Evolutionary conservation across 1,284 basidiomycete genomes (phyloP), one percentile per base, ranked within the genome.

Genomic region (Ceratobasidium sp.): DNA sequence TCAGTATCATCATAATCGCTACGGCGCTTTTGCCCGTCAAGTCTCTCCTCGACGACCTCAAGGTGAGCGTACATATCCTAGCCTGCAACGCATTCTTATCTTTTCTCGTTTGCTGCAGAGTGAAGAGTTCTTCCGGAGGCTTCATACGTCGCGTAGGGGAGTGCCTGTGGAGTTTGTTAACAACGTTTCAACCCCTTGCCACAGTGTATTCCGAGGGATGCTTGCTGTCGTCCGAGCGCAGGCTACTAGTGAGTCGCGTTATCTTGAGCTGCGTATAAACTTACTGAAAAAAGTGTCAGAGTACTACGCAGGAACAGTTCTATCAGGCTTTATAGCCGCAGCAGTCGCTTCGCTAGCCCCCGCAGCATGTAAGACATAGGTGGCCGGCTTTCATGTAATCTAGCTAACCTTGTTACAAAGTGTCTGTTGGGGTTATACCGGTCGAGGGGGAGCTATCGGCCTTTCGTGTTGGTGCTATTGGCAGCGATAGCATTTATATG

Each of bases 11-110:
- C 6, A n/a, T 71, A 28, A 50, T 71, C n/a, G 44, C 44, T n/a
- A n/a, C 59, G n/a, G 67, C 67, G 1, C 46, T 71, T 9, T 32
- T 71, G 23, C 67, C 67, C 13, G 54, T 59, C 32, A 71, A 71
- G 46, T 44, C 52, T 26, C 54, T 70, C 23, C 82, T 82, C 0
- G 82, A 82, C 52, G 82, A 81, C 55, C 78, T 83, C 30, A 81
- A 80, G 58, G 77, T 77, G 54, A 28, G 76, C 71, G 30, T 28
- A 23, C 54, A 35, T 21, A 35, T 28, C 14, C 30, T 1, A 28
- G 35, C 35, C 35, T 11, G 6, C 35, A 16, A 57, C 16, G 32
- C 18, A 46, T 46, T 11, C 35, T 38, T 38, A 38, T 38, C 6
- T 4, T 38, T 38, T 4, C 35, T 38, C 35, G 11, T 38, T 4